phyloP scores from a whole-genome alignment of 768 basidiomycete species.

The Mycena polygramma region DNA sequence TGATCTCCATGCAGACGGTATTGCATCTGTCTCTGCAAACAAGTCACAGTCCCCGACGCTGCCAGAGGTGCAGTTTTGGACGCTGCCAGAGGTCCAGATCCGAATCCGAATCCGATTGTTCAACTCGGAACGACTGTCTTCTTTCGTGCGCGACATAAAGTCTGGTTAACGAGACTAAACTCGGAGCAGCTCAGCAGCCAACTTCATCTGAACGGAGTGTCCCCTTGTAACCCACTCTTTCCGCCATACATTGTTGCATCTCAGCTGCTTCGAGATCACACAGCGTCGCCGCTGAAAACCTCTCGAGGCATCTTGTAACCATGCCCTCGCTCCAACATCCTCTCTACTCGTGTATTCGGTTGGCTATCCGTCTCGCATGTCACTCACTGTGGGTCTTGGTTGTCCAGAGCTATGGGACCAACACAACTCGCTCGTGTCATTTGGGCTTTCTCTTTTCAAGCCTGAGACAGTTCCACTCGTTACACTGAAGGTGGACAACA shows the following conservation, averaged over 20 bases:
- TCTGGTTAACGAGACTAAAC: too few species aligned
- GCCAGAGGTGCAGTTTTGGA: neutral
- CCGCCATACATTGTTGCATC: neutral
- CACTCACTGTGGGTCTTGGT: conserved; percentile 20
- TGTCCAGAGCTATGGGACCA: conserved; percentile 34
- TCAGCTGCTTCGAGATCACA: conserved; percentile 7
- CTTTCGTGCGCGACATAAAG: too few species aligned
- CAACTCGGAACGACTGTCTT: too few species aligned
- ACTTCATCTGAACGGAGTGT: conserved; percentile 2
- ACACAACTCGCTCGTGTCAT: conserved; percentile 12
- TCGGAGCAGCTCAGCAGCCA: neutral
- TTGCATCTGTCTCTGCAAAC: too few species aligned
- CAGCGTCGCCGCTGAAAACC: conserved; percentile 6
- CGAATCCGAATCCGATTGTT: neutral
- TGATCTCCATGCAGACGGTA: too few species aligned
- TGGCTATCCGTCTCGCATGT: conserved; percentile 33
- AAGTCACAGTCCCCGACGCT: neutral
- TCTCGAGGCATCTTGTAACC: neutral
- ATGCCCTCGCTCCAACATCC: conserved; percentile 7
- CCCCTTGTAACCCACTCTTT: neutral
- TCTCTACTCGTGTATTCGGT: neutral
- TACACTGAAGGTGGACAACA: conserved; percentile 14
- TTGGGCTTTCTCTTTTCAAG: conserved; percentile 24
- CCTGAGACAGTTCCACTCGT: conserved; percentile 26
- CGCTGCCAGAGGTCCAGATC: too few species aligned